phyloP scores from a whole-genome alignment of 148 eudicot genomes.

The Rheum nobile region DNA sequence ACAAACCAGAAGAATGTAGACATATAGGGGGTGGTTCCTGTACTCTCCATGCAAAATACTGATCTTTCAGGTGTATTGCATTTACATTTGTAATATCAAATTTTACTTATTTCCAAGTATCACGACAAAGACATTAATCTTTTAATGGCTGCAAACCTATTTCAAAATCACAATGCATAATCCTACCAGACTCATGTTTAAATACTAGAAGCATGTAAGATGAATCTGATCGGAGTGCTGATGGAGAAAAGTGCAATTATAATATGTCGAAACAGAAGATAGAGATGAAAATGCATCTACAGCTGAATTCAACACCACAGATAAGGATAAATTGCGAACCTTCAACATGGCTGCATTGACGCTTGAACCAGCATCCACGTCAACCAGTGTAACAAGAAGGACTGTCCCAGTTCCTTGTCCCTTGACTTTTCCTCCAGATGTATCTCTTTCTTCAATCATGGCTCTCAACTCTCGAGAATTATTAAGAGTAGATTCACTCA shows the following conservation, averaged over 20 bases:
- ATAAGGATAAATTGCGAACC: conserved; percentile 33
- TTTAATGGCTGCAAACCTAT: not conserved
- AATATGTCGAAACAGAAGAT: not conserved
- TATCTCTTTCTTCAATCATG: conserved; percentile 62
- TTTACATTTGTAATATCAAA: too few species aligned
- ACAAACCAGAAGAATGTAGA: too few species aligned
- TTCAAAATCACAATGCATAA: not conserved
- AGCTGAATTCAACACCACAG: not conserved
- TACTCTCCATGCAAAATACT: too few species aligned
- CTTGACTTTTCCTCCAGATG: conserved; percentile 78
- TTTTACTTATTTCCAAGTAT: too few species aligned
- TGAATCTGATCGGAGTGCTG: not conserved
- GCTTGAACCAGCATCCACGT: conserved; percentile 37
- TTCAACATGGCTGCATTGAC: conserved; percentile 67
- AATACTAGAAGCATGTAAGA: not conserved
- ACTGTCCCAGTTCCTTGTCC: conserved; percentile 87
- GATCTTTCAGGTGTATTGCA: too few species aligned
- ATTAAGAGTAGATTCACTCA: conserved; percentile 50
- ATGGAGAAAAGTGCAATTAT: not conserved
- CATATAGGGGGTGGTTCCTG: too few species aligned
- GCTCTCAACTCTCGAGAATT: conserved; percentile 61
- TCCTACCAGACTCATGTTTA: not conserved
- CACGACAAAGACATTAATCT: too few species aligned
- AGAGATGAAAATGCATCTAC: not conserved
- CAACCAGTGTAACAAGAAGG: conserved; percentile 55